These are phyloP conservation scores for Ceratorhiza oryzae-sativae DNA, from an alignment of 1,284 basidiomycete genomes.

Conservation along the genomic window DNA sequence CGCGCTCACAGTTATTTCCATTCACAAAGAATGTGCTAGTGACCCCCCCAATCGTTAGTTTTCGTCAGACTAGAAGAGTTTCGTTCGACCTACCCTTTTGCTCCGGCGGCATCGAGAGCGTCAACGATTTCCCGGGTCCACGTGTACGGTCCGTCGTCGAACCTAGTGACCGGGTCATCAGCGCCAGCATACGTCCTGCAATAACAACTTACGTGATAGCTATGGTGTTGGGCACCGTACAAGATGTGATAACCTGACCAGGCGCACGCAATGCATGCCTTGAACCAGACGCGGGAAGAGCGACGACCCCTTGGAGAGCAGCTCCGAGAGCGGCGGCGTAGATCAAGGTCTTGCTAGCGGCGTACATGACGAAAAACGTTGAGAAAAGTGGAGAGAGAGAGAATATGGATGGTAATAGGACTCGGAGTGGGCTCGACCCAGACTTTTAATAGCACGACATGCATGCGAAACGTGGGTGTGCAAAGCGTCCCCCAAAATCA, in stretches of 20 bases:
- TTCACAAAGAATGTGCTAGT: constrained; percentile 37
- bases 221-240: constrained; percentile 17
- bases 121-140: constrained; percentile 14
- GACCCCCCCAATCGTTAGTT: not conserved
- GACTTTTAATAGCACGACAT: not conserved
- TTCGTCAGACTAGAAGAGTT: not conserved
- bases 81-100: constrained; percentile 29
- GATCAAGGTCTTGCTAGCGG: not conserved
- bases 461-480: not conserved
- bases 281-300: not conserved
- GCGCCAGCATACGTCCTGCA: not conserved
- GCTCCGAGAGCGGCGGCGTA: constrained; percentile 1
- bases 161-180: not conserved
- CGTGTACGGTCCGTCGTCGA: constrained; percentile 39
- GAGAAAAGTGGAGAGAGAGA: not conserved
- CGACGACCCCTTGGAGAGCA: constrained; percentile 1
- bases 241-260: constrained; percentile 4
- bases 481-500: not conserved
- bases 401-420: not conserved
- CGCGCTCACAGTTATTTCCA: constrained; percentile 28
- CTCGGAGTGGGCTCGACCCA: not conserved
- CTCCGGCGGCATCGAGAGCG: not conserved
- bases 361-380: not conserved
- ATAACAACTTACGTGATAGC: constrained; percentile 23
- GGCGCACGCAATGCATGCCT: not conserved